Base-by-base conservation (phyloP, 805 yeast species). In the Candida alai region DNA sequence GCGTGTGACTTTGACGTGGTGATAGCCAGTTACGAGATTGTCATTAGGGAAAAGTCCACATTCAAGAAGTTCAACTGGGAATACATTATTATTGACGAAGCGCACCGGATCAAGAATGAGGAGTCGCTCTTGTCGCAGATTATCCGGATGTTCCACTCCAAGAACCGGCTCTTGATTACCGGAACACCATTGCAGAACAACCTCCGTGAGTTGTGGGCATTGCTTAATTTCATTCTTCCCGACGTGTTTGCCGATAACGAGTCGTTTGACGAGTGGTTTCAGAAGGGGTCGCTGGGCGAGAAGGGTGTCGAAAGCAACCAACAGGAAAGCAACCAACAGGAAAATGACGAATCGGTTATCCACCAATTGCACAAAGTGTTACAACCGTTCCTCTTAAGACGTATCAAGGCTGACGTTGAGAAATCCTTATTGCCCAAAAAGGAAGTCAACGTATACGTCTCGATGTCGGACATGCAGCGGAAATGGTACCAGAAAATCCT, bases 151-250 rank as follows among this genome's bases (percentile, higher is more conserved):
- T 81, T 83, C 51, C 77, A 80, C 42, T 79, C 87, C 1, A 74
- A 70, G 31, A 80, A 81, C 52, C 68, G 93, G 48, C 60, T 84
- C 40, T 63, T 84, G 37, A 82, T 84, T 35, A 84, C 93, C 0
- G 93, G 93, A 57, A 84, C 93, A 1, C 93, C 93, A 6, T 62
- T 84, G 40, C 93, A 84, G 54, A 84, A 84, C 50, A 84, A 84
- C 48, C 58, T 84, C 32, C 87, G 80, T 50, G 93, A 84, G 56
- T 62, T 84, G 39, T 84, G 93, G 93, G 90, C 93, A 0, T 62
- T 84, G 42, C 62, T 84, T 44, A 84, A 84, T 43, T 84, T 84
- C 54, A 66, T 84, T 23, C 60, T 84, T 25, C 94, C 94, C 2
- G 93, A 84, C 56, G 80, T 84, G 10, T 84, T 84, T 51, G 75